These are phyloP conservation scores for Blastocystis sp. DNA, from an alignment of 352 stramenopile genomes.

Conservation along the genomic window DNA sequence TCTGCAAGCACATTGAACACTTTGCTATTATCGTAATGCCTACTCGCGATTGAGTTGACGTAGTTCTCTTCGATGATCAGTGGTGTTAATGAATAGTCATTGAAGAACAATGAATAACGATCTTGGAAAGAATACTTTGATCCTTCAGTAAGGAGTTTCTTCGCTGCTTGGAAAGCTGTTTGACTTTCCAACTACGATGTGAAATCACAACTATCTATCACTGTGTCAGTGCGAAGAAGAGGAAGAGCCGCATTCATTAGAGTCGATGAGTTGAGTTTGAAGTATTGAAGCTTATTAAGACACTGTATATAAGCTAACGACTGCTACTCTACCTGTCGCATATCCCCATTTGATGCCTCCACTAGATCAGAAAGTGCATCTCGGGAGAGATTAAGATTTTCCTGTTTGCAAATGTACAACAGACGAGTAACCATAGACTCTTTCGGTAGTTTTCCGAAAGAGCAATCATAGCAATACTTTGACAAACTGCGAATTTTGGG, in stretches of 20 bases:
- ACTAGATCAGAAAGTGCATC: slow-evolving; percentile 91
- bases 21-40: slow-evolving; percentile 66
- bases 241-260: not conserved
- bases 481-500: slow-evolving; percentile 85
- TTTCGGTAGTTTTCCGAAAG: slow-evolving; percentile 83
- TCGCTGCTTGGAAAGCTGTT: slow-evolving; percentile 85
- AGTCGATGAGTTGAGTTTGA: slow-evolving; percentile 69
- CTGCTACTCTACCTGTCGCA: slow-evolving; percentile 70
- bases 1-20: slow-evolving; percentile 76
- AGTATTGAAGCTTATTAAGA: slow-evolving; percentile 89
- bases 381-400: slow-evolving; percentile 84
- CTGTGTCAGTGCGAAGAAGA: not conserved
- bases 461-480: slow-evolving; percentile 94
- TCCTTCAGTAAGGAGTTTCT: slow-evolving; percentile 74
- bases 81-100: slow-evolving; percentile 94
- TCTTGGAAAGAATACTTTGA: slow-evolving; percentile 70
- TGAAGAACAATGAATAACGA: slow-evolving; percentile 92
- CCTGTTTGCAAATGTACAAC: slow-evolving; percentile 80
- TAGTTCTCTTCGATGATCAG: slow-evolving; percentile 84
- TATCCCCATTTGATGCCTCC: slow-evolving; percentile 92
- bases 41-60: slow-evolving; percentile 77
- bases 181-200: slow-evolving; percentile 74
- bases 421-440: slow-evolving; percentile 83
- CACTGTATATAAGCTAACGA: not conserved
- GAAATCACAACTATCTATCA: not conserved